Conservation (phyloP, 1,284 basidiomycete genomes). For the Afroboletus lepidellus region DNA sequence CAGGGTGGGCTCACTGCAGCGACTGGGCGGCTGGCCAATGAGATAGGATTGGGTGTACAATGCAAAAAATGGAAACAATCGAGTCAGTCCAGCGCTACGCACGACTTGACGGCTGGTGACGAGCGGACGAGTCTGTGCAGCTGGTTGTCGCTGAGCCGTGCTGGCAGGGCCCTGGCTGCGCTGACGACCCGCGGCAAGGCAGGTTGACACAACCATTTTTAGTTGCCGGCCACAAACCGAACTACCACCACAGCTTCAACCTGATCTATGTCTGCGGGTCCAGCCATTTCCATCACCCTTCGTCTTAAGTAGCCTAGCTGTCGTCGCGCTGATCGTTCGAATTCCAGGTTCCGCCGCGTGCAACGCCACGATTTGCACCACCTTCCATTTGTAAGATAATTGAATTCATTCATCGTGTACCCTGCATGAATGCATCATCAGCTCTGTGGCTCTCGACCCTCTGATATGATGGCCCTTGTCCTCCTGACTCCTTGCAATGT, state of each 20-base stretch:
- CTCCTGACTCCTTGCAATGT: constrained; percentile 4
- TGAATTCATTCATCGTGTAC: too few species aligned
- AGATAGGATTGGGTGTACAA: constrained; percentile 20
- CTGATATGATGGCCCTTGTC: constrained; percentile 4
- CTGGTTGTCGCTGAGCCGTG: constrained; percentile 30
- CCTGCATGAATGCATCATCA: background rate
- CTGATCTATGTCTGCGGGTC: background rate
- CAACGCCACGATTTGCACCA: background rate
- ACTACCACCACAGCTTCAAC: constrained; percentile 5
- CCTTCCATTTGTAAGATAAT: background rate
- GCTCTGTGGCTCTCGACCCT: constrained; percentile 10
- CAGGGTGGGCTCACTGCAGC: constrained; percentile 1
- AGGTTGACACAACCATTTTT: constrained; percentile 20
- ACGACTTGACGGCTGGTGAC: constrained; percentile 6
- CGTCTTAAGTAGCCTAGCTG: background rate
- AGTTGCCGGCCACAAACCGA: constrained; percentile 16
- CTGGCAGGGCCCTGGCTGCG: constrained; percentile 28
- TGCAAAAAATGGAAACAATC: constrained; percentile 11
- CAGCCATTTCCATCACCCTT: background rate
- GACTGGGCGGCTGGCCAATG: constrained; percentile 18
- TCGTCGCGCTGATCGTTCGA: background rate
- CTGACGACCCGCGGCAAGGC: constrained; percentile 21
- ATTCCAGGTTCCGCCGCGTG: background rate
- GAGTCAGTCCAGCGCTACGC: constrained; percentile 7
- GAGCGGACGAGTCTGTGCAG: constrained; percentile 12